phyloP scores from a whole-genome alignment of 2,329 filamentous ascomycete species.

The Fusarium scirpi region DNA sequence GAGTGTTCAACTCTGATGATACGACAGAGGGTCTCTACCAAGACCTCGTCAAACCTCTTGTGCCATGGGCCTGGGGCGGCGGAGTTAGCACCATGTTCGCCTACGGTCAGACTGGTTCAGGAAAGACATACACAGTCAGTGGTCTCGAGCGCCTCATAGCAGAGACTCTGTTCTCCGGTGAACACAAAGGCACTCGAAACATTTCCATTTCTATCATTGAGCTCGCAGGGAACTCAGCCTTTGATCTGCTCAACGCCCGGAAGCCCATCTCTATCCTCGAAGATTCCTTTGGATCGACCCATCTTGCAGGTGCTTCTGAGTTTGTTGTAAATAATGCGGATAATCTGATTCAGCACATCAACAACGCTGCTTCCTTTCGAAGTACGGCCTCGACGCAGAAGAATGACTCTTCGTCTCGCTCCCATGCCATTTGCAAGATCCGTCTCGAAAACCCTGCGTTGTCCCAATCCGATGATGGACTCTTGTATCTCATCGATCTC shows the following conservation, averaged over 20 bases:
- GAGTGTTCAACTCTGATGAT: constrained; percentile 51
- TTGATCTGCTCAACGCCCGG: constrained; percentile 58
- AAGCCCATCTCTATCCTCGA: constrained; percentile 58
- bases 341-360: constrained; percentile 51
- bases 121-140: constrained; percentile 61
- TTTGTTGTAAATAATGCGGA: constrained; percentile 48
- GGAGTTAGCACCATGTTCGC: constrained; percentile 63
- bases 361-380: constrained; percentile 55
- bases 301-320: constrained; percentile 59
- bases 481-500: constrained; percentile 61
- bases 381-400: constrained; percentile 58
- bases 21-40: constrained; percentile 57
- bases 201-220: constrained; percentile 55
- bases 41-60: constrained; percentile 55
- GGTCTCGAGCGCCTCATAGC: constrained; percentile 57
- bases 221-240: constrained; percentile 53
- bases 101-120: constrained; percentile 63
- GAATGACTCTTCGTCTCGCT: constrained; percentile 62
- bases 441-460: constrained; percentile 53
- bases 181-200: constrained; percentile 44
- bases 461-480: constrained; percentile 53
- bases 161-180: constrained; percentile 49
- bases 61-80: constrained; percentile 60
- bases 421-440: constrained; percentile 62
- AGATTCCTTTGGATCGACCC: constrained; percentile 58